phyloP scores from a whole-genome alignment of 208 protist species.

The Herpetomonas samuelpessoai region DNA sequence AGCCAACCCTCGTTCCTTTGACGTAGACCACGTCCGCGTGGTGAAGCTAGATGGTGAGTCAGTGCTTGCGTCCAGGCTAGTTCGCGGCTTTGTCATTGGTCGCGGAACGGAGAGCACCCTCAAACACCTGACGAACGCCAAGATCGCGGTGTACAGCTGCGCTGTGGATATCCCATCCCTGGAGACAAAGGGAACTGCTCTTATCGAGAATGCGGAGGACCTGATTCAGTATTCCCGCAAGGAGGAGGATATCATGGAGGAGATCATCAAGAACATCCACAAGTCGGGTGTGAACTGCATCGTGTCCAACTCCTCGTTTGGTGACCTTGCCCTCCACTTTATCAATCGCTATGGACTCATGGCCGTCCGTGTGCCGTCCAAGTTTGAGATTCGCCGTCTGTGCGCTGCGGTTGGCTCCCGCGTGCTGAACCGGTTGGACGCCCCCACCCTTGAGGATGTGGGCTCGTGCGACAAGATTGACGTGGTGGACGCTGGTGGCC shows the following conservation, averaged over 20 bases:
- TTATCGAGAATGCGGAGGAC: constrained; percentile 98
- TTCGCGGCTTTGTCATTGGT: constrained; percentile 98
- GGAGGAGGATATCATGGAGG: constrained; percentile 98
- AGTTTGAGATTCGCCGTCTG: constrained; percentile 99
- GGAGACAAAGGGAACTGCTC: constrained; percentile 98
- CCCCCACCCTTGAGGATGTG: constrained; percentile 94
- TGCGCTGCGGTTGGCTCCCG: constrained; percentile 96
- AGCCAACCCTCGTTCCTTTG: constrained; percentile 96
- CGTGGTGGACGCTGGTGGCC: constrained; percentile 96
- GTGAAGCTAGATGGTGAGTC: constrained; percentile 98
- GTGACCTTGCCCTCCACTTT: constrained; percentile 99
- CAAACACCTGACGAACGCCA: constrained; percentile 94
- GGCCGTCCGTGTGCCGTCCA: constrained; percentile 97
- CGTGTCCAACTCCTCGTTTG: constrained; percentile 96
- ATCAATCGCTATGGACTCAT: constrained; percentile 98
- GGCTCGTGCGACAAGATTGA: constrained; percentile 94
- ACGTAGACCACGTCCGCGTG: constrained; percentile 99
- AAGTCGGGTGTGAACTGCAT: constrained; percentile 97
- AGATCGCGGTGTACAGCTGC: constrained; percentile 98
- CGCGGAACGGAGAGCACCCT: constrained; percentile 91
- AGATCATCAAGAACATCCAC: constrained; percentile 96
- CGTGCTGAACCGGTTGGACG: constrained; percentile 90
- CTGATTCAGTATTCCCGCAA: constrained; percentile 95
- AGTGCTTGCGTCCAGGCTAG: constrained; percentile 90
- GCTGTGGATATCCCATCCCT: constrained; percentile 96